These are phyloP conservation scores for Calonectria pseudoreteaudii DNA, from an alignment of 2,329 filamentous ascomycete genomes.

Conservation along the genomic window DNA sequence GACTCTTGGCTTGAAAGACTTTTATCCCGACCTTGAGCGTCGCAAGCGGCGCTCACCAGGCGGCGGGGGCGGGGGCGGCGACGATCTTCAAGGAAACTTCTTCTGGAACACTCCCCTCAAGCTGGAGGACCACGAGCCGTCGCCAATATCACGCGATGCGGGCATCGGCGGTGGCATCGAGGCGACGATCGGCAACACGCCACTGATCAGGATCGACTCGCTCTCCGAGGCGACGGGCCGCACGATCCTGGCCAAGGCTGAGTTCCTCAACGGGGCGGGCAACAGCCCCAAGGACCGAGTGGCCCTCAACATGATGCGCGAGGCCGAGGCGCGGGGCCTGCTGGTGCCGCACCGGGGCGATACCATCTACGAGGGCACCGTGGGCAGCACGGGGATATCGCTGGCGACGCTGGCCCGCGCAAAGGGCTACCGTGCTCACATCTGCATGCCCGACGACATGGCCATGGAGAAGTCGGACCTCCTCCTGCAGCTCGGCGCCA, in stretches of 20 bases:
- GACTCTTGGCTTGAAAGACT: conserved; percentile 82
- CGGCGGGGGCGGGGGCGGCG: conserved; percentile 4
- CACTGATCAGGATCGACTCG: conserved; percentile 85
- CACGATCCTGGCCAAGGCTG: conserved; percentile 91
- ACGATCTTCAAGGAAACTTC: conserved; percentile 55
- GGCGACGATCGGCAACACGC: conserved; percentile 93
- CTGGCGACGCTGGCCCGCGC: conserved; percentile 90
- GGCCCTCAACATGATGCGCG: conserved; percentile 86
- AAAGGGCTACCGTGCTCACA: conserved; percentile 90
- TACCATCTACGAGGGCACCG: conserved; percentile 97
- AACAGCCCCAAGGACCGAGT: conserved; percentile 96
- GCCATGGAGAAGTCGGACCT: conserved; percentile 89
- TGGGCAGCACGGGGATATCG: conserved; percentile 96
- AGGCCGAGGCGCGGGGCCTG: conserved; percentile 82
- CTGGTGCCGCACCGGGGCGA: conserved; percentile 86
- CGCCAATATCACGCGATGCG: conserved; percentile 36
- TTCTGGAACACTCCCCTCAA: conserved; percentile 62
- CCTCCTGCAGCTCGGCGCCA: conserved; percentile 87
- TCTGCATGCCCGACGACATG: conserved; percentile 97
- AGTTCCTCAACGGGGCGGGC: conserved; percentile 95
- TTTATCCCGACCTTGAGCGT: conserved; percentile 80
- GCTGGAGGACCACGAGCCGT: conserved; percentile 67
- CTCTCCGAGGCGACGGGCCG: conserved; percentile 90
- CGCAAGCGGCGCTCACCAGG: conserved; percentile 53
- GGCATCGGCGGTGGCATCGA: conserved; percentile 82